phyloP scores from a whole-genome alignment of 139 green algal species.

The Coelastrella sp. region DNA sequence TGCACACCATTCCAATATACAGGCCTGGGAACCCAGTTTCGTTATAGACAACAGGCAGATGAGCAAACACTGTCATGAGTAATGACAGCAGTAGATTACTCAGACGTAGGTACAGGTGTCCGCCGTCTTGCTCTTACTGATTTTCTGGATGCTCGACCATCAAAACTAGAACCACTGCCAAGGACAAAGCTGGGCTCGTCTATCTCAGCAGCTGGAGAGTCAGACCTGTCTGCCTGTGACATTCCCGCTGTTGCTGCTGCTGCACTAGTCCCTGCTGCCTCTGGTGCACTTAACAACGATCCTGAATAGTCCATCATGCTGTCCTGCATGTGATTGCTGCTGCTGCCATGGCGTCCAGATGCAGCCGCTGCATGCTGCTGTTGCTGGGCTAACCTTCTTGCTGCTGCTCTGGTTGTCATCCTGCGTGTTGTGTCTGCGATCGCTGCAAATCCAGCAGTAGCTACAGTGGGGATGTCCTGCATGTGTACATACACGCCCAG shows the following conservation, averaged over 20 bases:
- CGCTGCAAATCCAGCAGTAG: conserved; percentile 6
- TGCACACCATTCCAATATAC: neutral
- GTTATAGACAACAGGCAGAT: too few species aligned
- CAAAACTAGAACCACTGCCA: neutral
- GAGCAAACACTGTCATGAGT: too few species aligned
- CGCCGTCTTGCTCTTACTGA: neutral
- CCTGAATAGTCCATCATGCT: too few species aligned
- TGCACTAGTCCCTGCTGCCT: neutral
- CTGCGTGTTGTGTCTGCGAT: neutral
- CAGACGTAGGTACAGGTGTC: neutral
- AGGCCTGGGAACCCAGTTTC: too few species aligned
- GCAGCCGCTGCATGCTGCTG: neutral
- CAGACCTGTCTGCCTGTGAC: too few species aligned
- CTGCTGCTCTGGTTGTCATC: conserved; percentile 23
- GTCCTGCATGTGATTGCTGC: neutral
- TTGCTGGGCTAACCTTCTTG: neutral
- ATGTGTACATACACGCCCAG: neutral
- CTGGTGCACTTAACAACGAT: too few species aligned
- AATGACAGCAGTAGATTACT: neutral
- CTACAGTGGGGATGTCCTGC: conserved; percentile 14
- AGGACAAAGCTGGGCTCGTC: too few species aligned
- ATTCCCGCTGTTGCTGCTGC: too few species aligned
- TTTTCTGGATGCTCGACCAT: neutral
- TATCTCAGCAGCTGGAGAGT: too few species aligned
- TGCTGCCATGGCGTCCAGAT: neutral